Conservation (phyloP, 768 basidiomycete species). For the Pisolithus orientalis region DNA sequence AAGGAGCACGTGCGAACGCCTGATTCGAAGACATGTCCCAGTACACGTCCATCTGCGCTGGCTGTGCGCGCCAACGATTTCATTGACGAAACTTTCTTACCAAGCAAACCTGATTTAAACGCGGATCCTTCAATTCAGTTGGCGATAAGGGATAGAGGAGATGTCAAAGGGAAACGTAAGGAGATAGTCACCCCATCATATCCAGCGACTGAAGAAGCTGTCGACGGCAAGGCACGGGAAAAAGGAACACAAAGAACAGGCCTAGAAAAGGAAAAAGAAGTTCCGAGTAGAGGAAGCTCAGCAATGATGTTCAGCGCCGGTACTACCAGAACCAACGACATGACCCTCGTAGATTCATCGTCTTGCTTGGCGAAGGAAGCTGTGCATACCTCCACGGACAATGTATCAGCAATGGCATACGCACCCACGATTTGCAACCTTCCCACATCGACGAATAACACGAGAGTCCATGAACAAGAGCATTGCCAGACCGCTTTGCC, state of each 20-base stretch:
- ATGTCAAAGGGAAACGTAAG: slow-evolving; percentile 8
- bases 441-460: too few relatives aligned
- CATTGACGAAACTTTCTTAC: neutral
- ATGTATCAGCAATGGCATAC: too few relatives aligned
- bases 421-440: too few relatives aligned
- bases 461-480: too few relatives aligned
- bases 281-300: neutral
- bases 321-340: neutral
- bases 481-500: too few relatives aligned
- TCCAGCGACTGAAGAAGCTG: neutral
- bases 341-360: neutral
- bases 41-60: neutral
- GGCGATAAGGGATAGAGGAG: neutral
- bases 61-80: neutral
- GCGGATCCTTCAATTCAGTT: neutral
- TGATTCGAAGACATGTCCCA: neutral
- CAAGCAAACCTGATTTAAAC: neutral
- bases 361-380: too few relatives aligned
- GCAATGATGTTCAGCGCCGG: neutral
- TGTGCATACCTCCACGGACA: neutral
- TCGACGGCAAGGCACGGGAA: neutral
- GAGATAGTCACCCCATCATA: neutral
- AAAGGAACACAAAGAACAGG: neutral
- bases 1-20: too few relatives aligned
- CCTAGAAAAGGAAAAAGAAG: neutral